Conservation (phyloP, 108 stramenopile genomes). For the Schizochytrium sp. region DNA sequence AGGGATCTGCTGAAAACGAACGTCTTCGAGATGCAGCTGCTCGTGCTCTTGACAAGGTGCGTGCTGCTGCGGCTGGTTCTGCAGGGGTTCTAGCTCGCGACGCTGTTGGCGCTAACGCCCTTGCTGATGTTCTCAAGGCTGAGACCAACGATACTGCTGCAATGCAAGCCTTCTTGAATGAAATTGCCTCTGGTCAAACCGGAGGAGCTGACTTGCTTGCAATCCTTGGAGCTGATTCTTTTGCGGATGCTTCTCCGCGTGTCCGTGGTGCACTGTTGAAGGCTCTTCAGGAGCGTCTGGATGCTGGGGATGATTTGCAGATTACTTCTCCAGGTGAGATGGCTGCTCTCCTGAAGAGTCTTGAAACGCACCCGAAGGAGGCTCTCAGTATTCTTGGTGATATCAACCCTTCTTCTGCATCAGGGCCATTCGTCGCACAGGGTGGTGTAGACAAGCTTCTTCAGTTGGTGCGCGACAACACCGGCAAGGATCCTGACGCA, state of each 20-base stretch:
- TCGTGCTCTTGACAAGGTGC: constrained; percentile 39
- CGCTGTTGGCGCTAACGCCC: not conserved
- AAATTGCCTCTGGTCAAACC: not conserved
- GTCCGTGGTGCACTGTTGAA: not conserved
- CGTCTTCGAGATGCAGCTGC: constrained; percentile 28
- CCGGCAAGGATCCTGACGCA: constrained; percentile 52
- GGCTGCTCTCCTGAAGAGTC: not conserved
- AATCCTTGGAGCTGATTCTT: constrained; percentile 4
- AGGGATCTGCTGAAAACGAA: constrained; percentile 42
- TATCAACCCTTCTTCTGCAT: not conserved
- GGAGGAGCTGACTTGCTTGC: constrained; percentile 40
- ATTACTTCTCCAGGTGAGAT: constrained; percentile 2
- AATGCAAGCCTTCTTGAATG: not conserved
- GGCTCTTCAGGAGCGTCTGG: constrained; percentile 11
- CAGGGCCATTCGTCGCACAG: not conserved
- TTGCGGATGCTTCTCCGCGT: not conserved
- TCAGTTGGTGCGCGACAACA: constrained; percentile 14
- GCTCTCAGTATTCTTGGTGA: not conserved
- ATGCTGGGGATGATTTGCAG: constrained; percentile 1
- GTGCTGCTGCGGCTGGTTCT: not conserved
- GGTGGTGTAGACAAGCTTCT: constrained; percentile 54
- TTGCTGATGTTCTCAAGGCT: not conserved
- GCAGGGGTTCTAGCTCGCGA: not conserved
- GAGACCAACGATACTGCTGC: constrained; percentile 21
- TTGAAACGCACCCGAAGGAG: not conserved